Evolutionary conservation across 108 stramenopile species (phyloP).

Genomic region (Fragilaria crotonensis): DNA sequence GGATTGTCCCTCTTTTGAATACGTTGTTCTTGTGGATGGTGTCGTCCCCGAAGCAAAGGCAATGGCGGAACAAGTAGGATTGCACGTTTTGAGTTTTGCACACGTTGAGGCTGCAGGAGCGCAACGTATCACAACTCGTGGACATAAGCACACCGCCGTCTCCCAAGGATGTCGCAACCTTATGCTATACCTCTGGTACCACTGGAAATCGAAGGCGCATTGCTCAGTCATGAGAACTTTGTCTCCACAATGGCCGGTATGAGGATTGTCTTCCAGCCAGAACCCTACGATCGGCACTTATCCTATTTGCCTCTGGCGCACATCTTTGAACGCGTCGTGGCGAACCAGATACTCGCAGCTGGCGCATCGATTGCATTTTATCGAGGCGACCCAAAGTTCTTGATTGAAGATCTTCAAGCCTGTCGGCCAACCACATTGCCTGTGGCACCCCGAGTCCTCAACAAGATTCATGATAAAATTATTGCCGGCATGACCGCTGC

Average conservation of each 20-base stretch:
- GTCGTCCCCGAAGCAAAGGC: slow-evolving; percentile 47
- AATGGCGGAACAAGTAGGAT: slow-evolving; percentile 43
- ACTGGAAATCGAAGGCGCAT: slow-evolving; percentile 77
- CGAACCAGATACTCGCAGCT: slow-evolving; percentile 38
- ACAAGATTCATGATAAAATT: slow-evolving; percentile 93
- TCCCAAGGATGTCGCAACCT: slow-evolving; percentile 65
- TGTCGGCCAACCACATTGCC: slow-evolving; percentile 90
- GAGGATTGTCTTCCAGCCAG: slow-evolving; percentile 16
- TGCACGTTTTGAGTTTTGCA: slow-evolving; percentile 62
- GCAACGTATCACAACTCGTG: slow-evolving; percentile 48
- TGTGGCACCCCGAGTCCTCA: slow-evolving; percentile 89
- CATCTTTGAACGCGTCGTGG: slow-evolving; percentile 87
- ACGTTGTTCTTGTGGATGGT: slow-evolving; percentile 63
- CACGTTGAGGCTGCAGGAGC: slow-evolving; percentile 79
- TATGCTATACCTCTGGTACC: slow-evolving; percentile 50
- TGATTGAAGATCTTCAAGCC: slow-evolving; percentile 83
- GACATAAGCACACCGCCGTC: slow-evolving; percentile 62
- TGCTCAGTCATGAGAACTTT: slow-evolving; percentile 86
- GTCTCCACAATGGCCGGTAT: slow-evolving; percentile 55
- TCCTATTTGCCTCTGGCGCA: slow-evolving; percentile 95
- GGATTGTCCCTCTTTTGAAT: slow-evolving; percentile 34
- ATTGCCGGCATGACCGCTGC: slow-evolving; percentile 74
- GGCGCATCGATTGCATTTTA: slow-evolving; percentile 86
- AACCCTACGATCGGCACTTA: slow-evolving; percentile 75
- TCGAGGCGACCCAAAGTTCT: slow-evolving; percentile 66